phyloP scores from a whole-genome alignment of 306 rosid genomes.

The Corylus avellana region DNA sequence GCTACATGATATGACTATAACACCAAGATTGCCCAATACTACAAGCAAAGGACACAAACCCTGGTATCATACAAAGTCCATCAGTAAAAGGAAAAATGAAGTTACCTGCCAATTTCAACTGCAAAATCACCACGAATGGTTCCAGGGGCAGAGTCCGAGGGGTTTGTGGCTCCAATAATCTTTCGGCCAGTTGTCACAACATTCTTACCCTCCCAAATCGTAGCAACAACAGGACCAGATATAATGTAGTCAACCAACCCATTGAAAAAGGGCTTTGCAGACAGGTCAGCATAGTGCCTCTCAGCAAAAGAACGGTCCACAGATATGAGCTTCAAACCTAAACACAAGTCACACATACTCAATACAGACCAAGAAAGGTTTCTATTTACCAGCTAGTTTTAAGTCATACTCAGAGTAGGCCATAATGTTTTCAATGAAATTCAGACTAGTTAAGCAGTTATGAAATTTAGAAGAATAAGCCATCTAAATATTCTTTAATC shows the following conservation, averaged over 20 bases:
- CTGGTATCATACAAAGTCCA: not conserved
- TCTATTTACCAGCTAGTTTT: not conserved
- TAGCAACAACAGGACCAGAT: constrained; percentile 96
- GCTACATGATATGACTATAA: not conserved
- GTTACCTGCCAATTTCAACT: constrained; percentile 86
- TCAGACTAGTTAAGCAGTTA: not conserved
- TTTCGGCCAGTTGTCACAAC: constrained; percentile 75
- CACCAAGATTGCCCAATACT: not conserved
- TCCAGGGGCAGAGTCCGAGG: constrained; percentile 86
- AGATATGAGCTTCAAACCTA: constrained; percentile 75
- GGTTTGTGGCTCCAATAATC: constrained; percentile 95
- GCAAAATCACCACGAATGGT: constrained; percentile 95
- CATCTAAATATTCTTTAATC: not conserved
- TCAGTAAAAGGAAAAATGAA: not conserved
- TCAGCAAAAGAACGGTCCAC: constrained; percentile 90
- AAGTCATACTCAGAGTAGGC: not conserved
- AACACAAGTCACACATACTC: constrained; percentile 9
- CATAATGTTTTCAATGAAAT: not conserved
- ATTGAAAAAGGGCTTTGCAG: constrained; percentile 86
- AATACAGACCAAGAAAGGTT: not conserved
- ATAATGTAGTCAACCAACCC: constrained; percentile 86
- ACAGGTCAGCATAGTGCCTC: constrained; percentile 82
- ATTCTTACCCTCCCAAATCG: constrained; percentile 95
- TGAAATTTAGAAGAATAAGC: not conserved
- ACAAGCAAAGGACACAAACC: not conserved